phyloP scores from a whole-genome alignment of 345 rosid species.

The Gossypium stocksii region DNA sequence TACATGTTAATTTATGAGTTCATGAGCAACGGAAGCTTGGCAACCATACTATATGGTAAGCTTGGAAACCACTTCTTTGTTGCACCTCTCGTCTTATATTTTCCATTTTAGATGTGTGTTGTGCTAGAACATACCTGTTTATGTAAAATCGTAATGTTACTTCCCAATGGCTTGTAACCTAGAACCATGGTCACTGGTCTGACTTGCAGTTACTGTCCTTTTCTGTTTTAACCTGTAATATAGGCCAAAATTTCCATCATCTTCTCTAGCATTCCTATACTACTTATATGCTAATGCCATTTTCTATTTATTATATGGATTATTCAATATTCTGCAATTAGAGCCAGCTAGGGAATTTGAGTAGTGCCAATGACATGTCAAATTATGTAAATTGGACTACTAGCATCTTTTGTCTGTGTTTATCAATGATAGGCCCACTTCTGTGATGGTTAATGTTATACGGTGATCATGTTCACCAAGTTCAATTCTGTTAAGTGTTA shows the following conservation, averaged over 20 bases:
- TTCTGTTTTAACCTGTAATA: background rate
- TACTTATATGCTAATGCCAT: background rate
- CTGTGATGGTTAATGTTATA: background rate
- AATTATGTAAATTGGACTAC: background rate
- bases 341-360: background rate
- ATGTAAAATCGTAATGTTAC: background rate
- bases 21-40: conserved; percentile 97
- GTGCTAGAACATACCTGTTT: background rate
- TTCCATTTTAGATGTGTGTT: background rate
- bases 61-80: conserved; percentile 14
- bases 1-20: conserved; percentile 79
- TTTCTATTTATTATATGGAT: background rate
- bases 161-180: background rate
- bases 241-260: background rate
- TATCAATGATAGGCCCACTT: background rate
- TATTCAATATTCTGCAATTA: background rate
- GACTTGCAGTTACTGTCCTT: background rate
- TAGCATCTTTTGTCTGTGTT: background rate
- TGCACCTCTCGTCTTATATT: background rate
- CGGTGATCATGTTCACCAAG: background rate
- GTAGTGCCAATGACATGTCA: background rate
- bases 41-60: conserved; percentile 75
- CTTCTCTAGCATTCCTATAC: background rate
- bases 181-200: background rate
- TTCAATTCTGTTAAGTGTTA: background rate